Evolutionary conservation across 73 alveolate species (phyloP).

Genomic region (Uronychia binucleata): DNA sequence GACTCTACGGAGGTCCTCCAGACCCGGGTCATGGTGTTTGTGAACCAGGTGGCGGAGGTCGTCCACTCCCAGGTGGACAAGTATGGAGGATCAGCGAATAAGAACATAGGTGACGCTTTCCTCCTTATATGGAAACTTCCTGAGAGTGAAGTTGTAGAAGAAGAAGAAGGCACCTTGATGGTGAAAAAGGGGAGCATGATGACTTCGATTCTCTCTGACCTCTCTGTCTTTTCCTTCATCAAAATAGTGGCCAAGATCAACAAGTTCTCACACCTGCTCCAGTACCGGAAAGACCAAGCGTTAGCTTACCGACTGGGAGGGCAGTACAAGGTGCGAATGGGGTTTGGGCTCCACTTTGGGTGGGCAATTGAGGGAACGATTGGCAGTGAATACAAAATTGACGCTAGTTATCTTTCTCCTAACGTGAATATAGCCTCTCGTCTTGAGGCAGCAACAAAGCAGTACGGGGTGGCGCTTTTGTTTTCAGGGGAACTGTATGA

Average conservation of each 20-base stretch:
- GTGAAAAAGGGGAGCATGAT: neutral
- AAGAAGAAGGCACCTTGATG: constrained; percentile 50
- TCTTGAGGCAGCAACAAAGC: constrained; percentile 76
- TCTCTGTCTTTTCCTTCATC: constrained; percentile 83
- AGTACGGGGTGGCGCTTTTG: constrained; percentile 58
- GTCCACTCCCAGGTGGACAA: constrained; percentile 87
- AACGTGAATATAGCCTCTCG: constrained; percentile 86
- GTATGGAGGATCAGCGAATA: constrained; percentile 90
- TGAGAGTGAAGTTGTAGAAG: constrained; percentile 37
- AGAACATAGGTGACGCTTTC: constrained; percentile 94
- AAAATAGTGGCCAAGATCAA: constrained; percentile 88
- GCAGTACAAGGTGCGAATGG: constrained; percentile 80
- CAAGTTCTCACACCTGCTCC: constrained; percentile 79
- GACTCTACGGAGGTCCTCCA: constrained; percentile 85
- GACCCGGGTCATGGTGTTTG: constrained; percentile 82
- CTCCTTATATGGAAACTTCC: constrained; percentile 89
- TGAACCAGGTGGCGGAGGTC: constrained; percentile 85
- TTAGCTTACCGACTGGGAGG: constrained; percentile 47
- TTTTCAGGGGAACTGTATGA: constrained; percentile 47
- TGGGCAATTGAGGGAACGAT: constrained; percentile 96
- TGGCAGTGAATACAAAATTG: constrained; percentile 93
- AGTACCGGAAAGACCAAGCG: constrained; percentile 78
- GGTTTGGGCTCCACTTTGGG: constrained; percentile 95
- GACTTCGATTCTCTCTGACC: constrained; percentile 47
- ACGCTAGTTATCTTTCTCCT: constrained; percentile 93